Base-by-base conservation (phyloP, 2,329 filamentous ascomycete genomes). In the Hypocrella siamensis region DNA sequence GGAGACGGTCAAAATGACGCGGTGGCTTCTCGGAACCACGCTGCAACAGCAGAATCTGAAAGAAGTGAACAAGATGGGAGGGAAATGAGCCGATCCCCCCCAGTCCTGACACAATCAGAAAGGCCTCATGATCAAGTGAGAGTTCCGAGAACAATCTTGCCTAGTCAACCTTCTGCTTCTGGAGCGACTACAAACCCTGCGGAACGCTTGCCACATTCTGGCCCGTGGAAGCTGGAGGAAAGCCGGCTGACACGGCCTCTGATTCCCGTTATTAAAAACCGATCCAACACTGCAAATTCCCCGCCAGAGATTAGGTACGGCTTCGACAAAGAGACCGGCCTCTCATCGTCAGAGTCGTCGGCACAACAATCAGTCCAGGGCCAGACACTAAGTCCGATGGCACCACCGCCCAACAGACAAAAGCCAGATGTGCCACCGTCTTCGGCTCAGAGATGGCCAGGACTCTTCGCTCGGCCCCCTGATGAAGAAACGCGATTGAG, bases 201-300 rank as follows among this genome's bases (percentile, higher is more conserved):
- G n/a, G n/a, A n/a, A 21, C 53, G 44, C 18, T 50, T 63, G 3
- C 56, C 57, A 17, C 58, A 57, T 2, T 48, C 52, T n/a, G 60
- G 58, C 0, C 53, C 54, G 14, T 73, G 68, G 67, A 66, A 61
- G 31, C 47, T 67, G 5, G 58, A 71, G 38, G 66, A 70, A 47
- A 72, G 68, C 8, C 58, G 66, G 35, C 51, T 73, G 22, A 49
- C 59, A 2, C 59, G 67, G 38, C 69, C 69, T 17, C 52, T 71
- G 14, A 50, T 56, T 32, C 35, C 38, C 4, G 44, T 52, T 3
- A 41, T 46, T 8, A 50, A 49, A 31, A 53, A 53, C 30, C 50
- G 54, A 15, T 42, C 52, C 16, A 50, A 46, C 14, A 50, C 49
- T 3, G 42, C 42, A 14, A 38, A 38, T 29, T 46, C 48, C 3